Base-by-base conservation (phyloP, 108 stramenopile genomes). In the Cylindrotheca closterium region DNA sequence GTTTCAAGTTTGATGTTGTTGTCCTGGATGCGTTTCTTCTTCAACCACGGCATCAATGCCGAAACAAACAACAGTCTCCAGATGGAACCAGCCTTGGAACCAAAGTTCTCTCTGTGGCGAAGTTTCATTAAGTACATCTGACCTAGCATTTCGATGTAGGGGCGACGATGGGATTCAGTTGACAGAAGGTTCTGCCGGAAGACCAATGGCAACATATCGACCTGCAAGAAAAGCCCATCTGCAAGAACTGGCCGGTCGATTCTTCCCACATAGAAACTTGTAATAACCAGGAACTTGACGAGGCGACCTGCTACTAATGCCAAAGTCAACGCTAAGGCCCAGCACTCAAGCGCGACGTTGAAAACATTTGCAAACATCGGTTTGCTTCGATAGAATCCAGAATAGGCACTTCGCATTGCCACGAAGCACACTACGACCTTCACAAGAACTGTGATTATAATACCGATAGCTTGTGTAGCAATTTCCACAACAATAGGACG, bases 61-160 rank as follows among this genome's bases (percentile, higher is more conserved):
- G 70, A 42, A 18, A 82, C 79, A 63, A 80, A 82, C 32, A 80
- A 28, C 32, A 66, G 65, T 2, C 77, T 47, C 83, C 76, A 81
- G 27, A 30, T n/a, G 2, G 64, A 30, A 47, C 75, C 68, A 45
- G 80, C 82, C 24, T 56, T 48, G 21, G 21, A 74, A 12, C 73
- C 79, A 74, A 86, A 86, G 24, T 47, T 37, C 21, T 70, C 54
- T 15, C 70, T 72, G 56, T 84, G 53, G 26, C 63, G 48, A 15
- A 86, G 51, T 55, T 78, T 82, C 84, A 84, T 77, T 57, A 89
- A 56, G 58, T 84, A 89, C 71, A 86, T 80, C 1, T 45, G 32
- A 2, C 79, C 69, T 10, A 89, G 55, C 18, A 70, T 53, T 49
- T 89, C 88, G 47, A 89, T 70, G 60, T 78, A 89, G 0, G 84